phyloP scores from a whole-genome alignment of 2,329 filamentous ascomycete genomes.

The Pyrenochaeta sp. region DNA sequence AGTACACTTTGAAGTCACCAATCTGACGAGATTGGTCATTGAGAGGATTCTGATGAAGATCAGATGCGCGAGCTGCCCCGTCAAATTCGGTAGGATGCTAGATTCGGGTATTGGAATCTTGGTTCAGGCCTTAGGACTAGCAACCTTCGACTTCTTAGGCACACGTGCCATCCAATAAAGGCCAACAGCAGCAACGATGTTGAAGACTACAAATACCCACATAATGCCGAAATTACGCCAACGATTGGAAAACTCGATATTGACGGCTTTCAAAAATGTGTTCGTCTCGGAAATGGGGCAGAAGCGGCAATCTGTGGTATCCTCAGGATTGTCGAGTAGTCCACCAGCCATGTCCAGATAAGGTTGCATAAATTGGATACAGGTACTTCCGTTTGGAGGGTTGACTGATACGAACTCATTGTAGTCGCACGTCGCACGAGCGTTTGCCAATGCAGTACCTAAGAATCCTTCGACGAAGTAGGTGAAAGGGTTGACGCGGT shows the following conservation, averaged over 20 bases:
- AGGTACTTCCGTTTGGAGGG: slow-evolving; percentile 60
- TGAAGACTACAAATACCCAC: slow-evolving; percentile 62
- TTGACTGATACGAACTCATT: slow-evolving; percentile 75
- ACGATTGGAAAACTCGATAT: slow-evolving; percentile 52
- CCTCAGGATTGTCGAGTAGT: slow-evolving; percentile 43
- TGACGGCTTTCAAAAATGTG: slow-evolving; percentile 51
- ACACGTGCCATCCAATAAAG: slow-evolving; percentile 64
- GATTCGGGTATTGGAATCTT: too few relatives aligned
- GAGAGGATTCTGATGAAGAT: too few relatives aligned
- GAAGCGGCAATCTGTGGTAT: slow-evolving; percentile 50
- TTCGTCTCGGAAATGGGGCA: slow-evolving; percentile 53
- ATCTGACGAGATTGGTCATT: too few relatives aligned
- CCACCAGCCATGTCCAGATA: slow-evolving; percentile 46
- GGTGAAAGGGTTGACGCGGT: slow-evolving; percentile 80
- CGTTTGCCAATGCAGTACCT: slow-evolving; percentile 72
- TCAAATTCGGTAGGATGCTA: too few relatives aligned
- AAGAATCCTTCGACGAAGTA: slow-evolving; percentile 80
- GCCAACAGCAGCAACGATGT: slow-evolving; percentile 56
- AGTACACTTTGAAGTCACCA: too few relatives aligned
- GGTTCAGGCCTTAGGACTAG: too few relatives aligned
- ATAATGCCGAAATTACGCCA: slow-evolving; percentile 64
- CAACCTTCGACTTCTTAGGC: slow-evolving; percentile 58
- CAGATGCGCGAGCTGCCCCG: too few relatives aligned
- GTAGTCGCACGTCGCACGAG: slow-evolving; percentile 67
- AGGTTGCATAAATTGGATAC: slow-evolving; percentile 47